phyloP scores from a whole-genome alignment of 78 protist genomes.

The Andalucia godoyi region DNA sequence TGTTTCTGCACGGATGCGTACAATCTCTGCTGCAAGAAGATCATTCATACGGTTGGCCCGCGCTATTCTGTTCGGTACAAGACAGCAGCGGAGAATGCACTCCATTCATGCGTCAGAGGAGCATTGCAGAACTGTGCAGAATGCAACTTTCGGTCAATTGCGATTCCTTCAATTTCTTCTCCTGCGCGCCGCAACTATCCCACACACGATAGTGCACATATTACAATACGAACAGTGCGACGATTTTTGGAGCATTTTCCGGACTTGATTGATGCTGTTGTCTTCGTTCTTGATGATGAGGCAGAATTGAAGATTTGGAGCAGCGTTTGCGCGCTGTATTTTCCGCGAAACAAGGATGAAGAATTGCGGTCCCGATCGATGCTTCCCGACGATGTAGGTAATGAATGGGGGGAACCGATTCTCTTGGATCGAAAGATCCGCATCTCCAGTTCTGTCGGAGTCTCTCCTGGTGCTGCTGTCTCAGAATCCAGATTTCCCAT shows the following conservation, averaged over 20 bases:
- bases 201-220: neutral
- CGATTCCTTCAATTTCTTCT: neutral
- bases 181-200: slow-evolving; percentile 6
- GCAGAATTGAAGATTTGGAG: neutral
- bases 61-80: slow-evolving; percentile 19
- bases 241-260: slow-evolving; percentile 17
- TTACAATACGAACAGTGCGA: slow-evolving; percentile 15
- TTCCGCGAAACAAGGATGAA: slow-evolving; percentile 15
- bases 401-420: slow-evolving; percentile 1
- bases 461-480: too few relatives aligned
- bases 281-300: neutral
- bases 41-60: slow-evolving; percentile 37
- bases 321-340: slow-evolving; percentile 11
- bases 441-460: too few relatives aligned
- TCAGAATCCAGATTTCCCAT: too few relatives aligned
- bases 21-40: neutral
- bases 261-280: neutral
- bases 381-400: slow-evolving; percentile 14
- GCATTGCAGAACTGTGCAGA: neutral
- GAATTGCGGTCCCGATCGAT: neutral
- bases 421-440: slow-evolving; percentile 4
- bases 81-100: slow-evolving; percentile 38
- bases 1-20: too few relatives aligned
- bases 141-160: neutral
- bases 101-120: slow-evolving; percentile 29